Evolutionary conservation across 164 flowering plant species (phyloP), one percentile per base, ranked within the genome.

Genomic region (Umbellularia californica): DNA sequence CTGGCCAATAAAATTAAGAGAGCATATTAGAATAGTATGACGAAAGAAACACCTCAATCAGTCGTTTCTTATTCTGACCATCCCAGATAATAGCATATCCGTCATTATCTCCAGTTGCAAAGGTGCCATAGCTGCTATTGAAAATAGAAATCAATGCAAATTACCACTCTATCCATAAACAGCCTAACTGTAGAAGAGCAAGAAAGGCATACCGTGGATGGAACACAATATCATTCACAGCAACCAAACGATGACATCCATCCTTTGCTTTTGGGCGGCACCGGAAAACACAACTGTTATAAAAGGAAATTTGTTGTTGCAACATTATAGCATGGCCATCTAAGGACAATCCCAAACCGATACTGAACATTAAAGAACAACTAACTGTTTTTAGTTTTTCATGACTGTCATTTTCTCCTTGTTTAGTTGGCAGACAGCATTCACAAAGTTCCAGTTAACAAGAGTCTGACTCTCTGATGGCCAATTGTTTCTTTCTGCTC

Each of bases 161-260:
- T 72, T 64, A 30, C 0, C 50, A 9, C n/a, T 60, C 62, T 41
- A 41, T 3, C 50, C 55, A 19, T 24, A 41, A 13, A 50, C 72
- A 73, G 58, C 58, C 55, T 65, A 2, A 35, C 52, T 75, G 30
- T 17, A 23, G 17, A 71, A 20, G 24, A 74, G 28, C 12, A 60
- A 35, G 68, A 70, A 72, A 17, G 3, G 78, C 90, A 63, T 89
- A 95, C 99, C 73, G 22, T 70, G 98, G 98, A 79, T 83, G 86
- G 82, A 91, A 90, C 23, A 71, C 88, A 75, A 95, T 88, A 79
- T 87, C 99, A 81, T 92, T 93, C 79, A 92, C 94, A 0, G 97
- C 75, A 50, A 81, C 90, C 70, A 84, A 80, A 83, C 91, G 82
- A 72, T 70, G 27, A 70, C 68, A 89, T 76, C 91, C 90, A 77